phyloP scores from a whole-genome alignment of 2,329 filamentous ascomycete genomes.

The Hypoxylon sp. region DNA sequence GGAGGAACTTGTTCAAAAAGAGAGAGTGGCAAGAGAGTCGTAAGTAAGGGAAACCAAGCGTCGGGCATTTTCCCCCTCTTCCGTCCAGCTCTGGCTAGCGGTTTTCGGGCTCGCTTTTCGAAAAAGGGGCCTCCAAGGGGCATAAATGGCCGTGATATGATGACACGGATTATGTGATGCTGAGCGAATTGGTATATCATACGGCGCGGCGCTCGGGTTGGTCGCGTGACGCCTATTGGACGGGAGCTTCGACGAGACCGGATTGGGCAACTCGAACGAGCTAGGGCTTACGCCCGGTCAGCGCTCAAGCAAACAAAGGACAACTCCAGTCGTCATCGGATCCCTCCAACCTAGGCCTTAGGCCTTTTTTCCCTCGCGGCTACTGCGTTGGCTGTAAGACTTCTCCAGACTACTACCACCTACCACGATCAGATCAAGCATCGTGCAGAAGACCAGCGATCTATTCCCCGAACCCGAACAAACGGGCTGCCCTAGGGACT shows the following conservation, averaged over 20 bases:
- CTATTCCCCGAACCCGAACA: conserved; percentile 33
- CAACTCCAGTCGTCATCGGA: conserved; percentile 33
- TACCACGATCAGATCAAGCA: conserved; percentile 29
- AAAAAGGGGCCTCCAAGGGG: conserved; percentile 15
- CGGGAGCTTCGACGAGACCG: conserved; percentile 16
- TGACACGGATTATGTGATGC: conserved; percentile 36
- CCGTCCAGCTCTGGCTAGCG: conserved; percentile 27
- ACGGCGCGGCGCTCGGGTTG: conserved; percentile 26
- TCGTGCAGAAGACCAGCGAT: conserved; percentile 31
- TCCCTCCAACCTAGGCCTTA: not conserved
- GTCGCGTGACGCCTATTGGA: conserved; percentile 33
- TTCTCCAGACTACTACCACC: conserved; percentile 30
- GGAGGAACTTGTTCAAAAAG: conserved; percentile 33
- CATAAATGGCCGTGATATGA: conserved; percentile 35
- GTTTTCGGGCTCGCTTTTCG: conserved; percentile 20
- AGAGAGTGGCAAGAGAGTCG: conserved; percentile 27
- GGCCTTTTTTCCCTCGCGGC: conserved; percentile 24
- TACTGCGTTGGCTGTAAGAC: conserved; percentile 4
- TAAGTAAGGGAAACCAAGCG: conserved; percentile 30
- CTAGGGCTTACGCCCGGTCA: conserved; percentile 38
- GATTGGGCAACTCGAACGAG: conserved; percentile 30
- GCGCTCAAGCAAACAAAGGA: conserved; percentile 22
- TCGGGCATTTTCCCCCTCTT: conserved; percentile 35
- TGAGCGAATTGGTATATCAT: conserved; percentile 29
- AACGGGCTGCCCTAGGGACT: conserved; percentile 25